Percentiles rank a stretch among this genome's conserved stretches.
phyloP scores from a whole-genome alignment of 352 stramenopile genomes.

The Detonula confervacea region DNA sequence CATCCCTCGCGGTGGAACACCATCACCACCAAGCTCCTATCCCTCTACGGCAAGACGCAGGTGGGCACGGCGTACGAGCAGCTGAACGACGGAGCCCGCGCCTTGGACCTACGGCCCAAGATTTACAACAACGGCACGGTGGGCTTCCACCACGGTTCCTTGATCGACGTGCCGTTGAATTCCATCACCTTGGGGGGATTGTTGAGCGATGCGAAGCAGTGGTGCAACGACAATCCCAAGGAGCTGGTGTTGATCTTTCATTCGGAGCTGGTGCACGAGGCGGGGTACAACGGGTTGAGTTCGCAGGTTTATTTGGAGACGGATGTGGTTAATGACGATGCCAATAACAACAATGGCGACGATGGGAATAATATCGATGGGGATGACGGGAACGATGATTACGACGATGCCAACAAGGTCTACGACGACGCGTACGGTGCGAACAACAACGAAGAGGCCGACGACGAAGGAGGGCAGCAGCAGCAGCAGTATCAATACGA shows the following conservation, averaged over 20 bases:
- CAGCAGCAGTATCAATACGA: conserved; percentile 13
- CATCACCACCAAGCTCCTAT: conserved; percentile 22
- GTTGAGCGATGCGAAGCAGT: conserved; percentile 61
- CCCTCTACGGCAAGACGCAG: conserved; percentile 76
- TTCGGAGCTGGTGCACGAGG: conserved; percentile 60
- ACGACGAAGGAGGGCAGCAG: conserved; percentile 19
- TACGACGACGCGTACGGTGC: neutral
- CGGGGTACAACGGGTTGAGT: conserved; percentile 39
- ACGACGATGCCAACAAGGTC: conserved; percentile 1
- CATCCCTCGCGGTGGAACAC: conserved; percentile 20
- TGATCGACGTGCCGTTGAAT: conserved; percentile 57
- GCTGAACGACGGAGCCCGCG: conserved; percentile 68
- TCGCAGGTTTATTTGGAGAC: conserved; percentile 24
- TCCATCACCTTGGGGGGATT: conserved; percentile 48
- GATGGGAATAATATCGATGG: neutral
- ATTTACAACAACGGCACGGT: conserved; percentile 69
- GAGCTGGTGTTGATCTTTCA: conserved; percentile 76
- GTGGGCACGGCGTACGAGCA: conserved; percentile 66
- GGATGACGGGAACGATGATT: neutral
- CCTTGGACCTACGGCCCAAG: conserved; percentile 73
- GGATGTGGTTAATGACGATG: conserved; percentile 24
- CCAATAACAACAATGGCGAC: conserved; percentile 12
- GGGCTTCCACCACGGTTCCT: conserved; percentile 67
- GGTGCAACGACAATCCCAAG: conserved; percentile 68
- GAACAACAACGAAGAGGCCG: no score